Base-by-base conservation (phyloP, 768 basidiomycete species). In the Mycena leptocephala region DNA sequence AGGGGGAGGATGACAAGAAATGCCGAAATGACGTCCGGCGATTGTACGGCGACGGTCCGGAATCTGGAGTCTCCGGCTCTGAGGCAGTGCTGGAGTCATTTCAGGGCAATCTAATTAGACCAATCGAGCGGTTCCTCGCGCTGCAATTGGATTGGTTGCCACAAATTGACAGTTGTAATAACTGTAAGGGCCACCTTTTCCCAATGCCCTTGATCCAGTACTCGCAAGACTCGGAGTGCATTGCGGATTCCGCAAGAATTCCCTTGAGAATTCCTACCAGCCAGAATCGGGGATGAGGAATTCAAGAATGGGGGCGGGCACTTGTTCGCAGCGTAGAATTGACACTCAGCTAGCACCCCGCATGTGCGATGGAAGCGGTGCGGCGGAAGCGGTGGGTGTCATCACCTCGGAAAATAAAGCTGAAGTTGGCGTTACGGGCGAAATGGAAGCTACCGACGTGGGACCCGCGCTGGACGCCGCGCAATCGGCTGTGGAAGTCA, bases 391-490 rank as follows among this genome's bases (percentile, higher is more conserved):
- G 70, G 61, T 71, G 70, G 59, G 35, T 63, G 32, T 71, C 70
- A 61, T 53, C 70, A 71, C 24, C 59, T 71, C 70, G 59, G 46
- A 48, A 63, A 26, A 56, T 46, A 70, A 70, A 59, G 41, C 33
- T 59, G 41, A 70, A 70, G 69, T 70, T 71, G 14, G 69, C 58
- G 59, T 62, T 71, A 62, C 61, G 41, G 43, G 69, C 9, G 69
- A 61, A 48, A 70, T 70, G 69, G 69, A 70, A 70, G 69, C 69
- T 61, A 70, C 41, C 70, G 58, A 63, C 70, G 59, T 63, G 59
- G 70, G 70, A 71, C 69, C 58, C 48, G 33, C 59, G 32, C 59
- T 71, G 46, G 59, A 71, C 70, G 46, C 70, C 51, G 48, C 48
- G 59, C 56, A 70, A 70, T 70, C 24, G 43, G 26, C 70, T 63